Base-by-base conservation (phyloP, 257 asterid genomes). In the Petrea volubilis region DNA sequence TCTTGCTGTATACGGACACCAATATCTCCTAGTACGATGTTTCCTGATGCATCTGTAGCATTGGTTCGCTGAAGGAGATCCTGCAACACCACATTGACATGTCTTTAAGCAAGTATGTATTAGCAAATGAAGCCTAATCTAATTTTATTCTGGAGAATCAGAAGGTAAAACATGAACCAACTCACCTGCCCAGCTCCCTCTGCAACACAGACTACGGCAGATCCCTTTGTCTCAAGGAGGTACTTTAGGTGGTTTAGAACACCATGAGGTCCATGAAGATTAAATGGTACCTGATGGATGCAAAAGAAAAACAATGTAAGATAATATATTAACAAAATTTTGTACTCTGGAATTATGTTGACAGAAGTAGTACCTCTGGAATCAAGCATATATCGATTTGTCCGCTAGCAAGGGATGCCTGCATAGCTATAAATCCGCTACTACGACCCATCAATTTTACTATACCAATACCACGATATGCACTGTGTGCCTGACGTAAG, bases 161-260 rank as follows among this genome's bases (percentile, higher is more conserved):
- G 71, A 40, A 60, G 52, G 31, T 27, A 46, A 60, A 77, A 60
- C 40, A 46, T 31, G 49, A 31, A n/a, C 14, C 44, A 18, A 64
- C 84, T 82, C 60, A 89, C 98, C 93, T 91, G 96, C 40, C 97
- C 98, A 75, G 96, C 97, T 77, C 98, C 98, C 81, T 94, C 98
- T 17, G 98, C 98, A 72, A 83, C 93, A 82, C 98, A 94, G 67
- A 94, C 81, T 29, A 94, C 98, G 8, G 98, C 98, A 64, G 96
- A 94, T 72, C 97, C 97, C 84, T 91, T 91, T 25, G 89, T 85
- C 74, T 88, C 95, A 4, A 91, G 88, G 53, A 94, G 89, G 82
- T 94, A 86, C 80, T 86, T 87, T 50, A 91, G 84, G 81, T 94
- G 97, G 51, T 72, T 80, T 78, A 94, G 72, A 28, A 94, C 89